Percentiles rank a stretch among this genome's conserved stretches.
These are phyloP conservation scores for Metarhizium rileyi DNA, from an alignment of 2,329 filamentous ascomycete species.

Conservation along the genomic window DNA sequence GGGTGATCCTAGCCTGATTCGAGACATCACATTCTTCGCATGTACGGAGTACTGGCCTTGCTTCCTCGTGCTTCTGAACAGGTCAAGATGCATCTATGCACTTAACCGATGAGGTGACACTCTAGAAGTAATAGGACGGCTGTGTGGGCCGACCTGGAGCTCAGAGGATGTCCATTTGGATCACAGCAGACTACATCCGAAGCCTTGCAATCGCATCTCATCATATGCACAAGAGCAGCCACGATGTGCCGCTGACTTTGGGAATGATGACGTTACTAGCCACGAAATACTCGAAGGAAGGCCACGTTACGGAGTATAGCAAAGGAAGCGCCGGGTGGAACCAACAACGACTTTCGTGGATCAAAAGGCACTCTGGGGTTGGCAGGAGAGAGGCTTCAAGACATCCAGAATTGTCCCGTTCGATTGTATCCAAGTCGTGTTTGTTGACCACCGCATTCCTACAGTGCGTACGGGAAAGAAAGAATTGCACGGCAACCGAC, in stretches of 20 bases:
- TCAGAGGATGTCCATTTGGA: not conserved
- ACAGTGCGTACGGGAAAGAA: too few species aligned
- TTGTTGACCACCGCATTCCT: not conserved
- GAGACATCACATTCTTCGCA: not conserved
- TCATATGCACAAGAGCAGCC: not conserved
- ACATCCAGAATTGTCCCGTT: too few species aligned
- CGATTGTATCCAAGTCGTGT: too few species aligned
- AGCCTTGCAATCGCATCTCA: not conserved
- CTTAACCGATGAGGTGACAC: not conserved
- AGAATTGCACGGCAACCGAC: too few species aligned
- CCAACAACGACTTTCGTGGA: too few species aligned
- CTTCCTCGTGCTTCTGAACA: not conserved
- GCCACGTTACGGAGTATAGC: not conserved
- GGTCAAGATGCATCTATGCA: conserved; percentile 1
- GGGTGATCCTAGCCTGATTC: not conserved
- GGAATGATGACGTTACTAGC: not conserved
- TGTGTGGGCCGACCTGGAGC: not conserved
- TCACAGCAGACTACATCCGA: not conserved
- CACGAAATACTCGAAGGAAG: too few species aligned
- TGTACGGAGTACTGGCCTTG: not conserved
- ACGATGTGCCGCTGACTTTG: not conserved
- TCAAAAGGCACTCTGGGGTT: too few species aligned
- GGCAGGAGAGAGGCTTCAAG: too few species aligned
- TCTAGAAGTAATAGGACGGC: not conserved
- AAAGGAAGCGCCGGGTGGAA: not conserved